phyloP scores from a whole-genome alignment of 2,329 filamentous ascomycete genomes.

The Epichloe sp. region DNA sequence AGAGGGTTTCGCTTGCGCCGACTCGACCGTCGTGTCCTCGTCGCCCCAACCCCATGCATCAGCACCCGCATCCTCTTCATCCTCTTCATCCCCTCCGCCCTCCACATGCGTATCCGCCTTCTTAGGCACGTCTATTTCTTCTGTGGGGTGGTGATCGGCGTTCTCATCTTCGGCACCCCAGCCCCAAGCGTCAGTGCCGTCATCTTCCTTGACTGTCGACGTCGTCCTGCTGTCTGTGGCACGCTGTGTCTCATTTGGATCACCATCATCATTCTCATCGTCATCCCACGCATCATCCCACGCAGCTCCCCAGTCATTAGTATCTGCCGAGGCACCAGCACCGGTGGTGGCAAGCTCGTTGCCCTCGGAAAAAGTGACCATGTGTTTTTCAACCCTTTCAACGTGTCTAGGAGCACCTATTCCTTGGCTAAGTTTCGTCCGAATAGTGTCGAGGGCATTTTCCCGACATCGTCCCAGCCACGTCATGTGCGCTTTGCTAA shows the following conservation, averaged over 20 bases:
- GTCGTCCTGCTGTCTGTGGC: constrained; percentile 7
- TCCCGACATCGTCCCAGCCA: constrained; percentile 83
- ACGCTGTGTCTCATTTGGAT: constrained; percentile 10
- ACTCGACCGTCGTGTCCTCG: constrained; percentile 34
- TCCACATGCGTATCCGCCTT: not conserved
- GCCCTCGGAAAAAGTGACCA: constrained; percentile 55
- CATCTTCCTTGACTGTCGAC: constrained; percentile 19
- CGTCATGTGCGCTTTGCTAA: constrained; percentile 61
- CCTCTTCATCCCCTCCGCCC: constrained; percentile 5
- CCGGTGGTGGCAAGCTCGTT: constrained; percentile 47
- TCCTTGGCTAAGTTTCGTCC: constrained; percentile 53
- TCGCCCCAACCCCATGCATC: constrained; percentile 84
- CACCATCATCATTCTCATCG: constrained; percentile 36
- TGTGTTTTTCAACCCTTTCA: constrained; percentile 74
- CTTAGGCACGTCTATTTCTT: constrained; percentile 3
- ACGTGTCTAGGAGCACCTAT: constrained; percentile 57
- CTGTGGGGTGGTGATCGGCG: constrained; percentile 13
- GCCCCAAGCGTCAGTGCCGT: constrained; percentile 60
- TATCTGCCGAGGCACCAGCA: constrained; percentile 28
- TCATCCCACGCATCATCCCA: constrained; percentile 77
- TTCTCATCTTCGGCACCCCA: constrained; percentile 54
- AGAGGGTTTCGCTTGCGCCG: constrained; percentile 9
- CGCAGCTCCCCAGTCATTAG: constrained; percentile 57
- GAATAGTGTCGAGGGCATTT: constrained; percentile 60
- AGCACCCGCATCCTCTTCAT: constrained; percentile 29